Percentiles rank a stretch among this genome's conserved stretches.
Evolutionary conservation across 495 filamentous ascomycete species (phyloP).

Genomic region (Penicillium cinerascens): DNA sequence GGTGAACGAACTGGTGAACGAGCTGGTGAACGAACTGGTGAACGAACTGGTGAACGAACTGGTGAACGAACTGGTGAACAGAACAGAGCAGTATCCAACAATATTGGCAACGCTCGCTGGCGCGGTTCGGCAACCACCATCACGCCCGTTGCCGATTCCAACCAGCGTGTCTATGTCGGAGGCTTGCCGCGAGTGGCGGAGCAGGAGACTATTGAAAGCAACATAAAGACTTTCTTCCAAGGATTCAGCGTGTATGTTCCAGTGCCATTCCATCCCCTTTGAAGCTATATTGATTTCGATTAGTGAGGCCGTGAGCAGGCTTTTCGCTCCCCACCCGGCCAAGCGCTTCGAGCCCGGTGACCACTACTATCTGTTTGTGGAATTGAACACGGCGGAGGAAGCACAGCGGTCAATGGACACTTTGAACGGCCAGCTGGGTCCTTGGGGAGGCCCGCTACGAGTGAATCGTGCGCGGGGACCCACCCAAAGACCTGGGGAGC

Average conservation of each 20-base stretch:
- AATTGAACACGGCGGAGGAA: slow-evolving; percentile 55
- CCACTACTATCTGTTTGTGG: slow-evolving; percentile 67
- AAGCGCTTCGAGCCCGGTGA: slow-evolving; percentile 50
- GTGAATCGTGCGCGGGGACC: slow-evolving; percentile 41
- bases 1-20: slow-evolving; percentile 6
- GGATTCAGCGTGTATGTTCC: slow-evolving; percentile 49
- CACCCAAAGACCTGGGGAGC: slow-evolving; percentile 7
- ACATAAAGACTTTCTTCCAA: slow-evolving; percentile 57
- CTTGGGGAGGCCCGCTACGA: slow-evolving; percentile 46
- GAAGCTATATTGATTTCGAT: background rate
- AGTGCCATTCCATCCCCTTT: background rate
- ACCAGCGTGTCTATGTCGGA: slow-evolving; percentile 59
- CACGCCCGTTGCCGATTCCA: slow-evolving; percentile 35
- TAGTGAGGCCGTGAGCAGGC: slow-evolving; percentile 59
- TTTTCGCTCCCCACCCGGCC: slow-evolving; percentile 55
- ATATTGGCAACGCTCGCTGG: slow-evolving; percentile 37
- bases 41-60: background rate
- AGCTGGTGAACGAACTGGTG: slow-evolving; percentile 7
- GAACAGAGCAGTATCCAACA: slow-evolving; percentile 12
- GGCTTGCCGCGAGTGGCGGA: slow-evolving; percentile 58
- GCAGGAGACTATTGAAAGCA: slow-evolving; percentile 47
- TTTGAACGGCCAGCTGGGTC: slow-evolving; percentile 37
- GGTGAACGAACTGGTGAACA: background rate
- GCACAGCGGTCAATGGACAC: slow-evolving; percentile 47
- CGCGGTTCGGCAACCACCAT: slow-evolving; percentile 23